Conservation (phyloP, 2,329 filamentous ascomycete genomes). For the Fusarium irregulare region DNA sequence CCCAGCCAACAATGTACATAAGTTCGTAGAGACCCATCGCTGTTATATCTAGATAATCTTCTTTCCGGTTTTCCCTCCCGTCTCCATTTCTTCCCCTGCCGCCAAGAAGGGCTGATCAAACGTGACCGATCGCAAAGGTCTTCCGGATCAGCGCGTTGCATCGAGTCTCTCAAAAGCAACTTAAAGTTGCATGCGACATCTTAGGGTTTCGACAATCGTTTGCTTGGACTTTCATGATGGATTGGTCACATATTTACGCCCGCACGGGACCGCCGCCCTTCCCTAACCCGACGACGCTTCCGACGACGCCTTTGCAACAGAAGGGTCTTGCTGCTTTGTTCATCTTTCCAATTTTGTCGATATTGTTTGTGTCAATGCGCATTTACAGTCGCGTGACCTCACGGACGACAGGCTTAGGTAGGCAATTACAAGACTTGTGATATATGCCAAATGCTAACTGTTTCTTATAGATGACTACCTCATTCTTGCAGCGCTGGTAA, state of each 20-base stretch:
- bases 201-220: neutral
- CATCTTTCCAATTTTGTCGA: slow-evolving; percentile 48
- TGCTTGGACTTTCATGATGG: slow-evolving; percentile 4
- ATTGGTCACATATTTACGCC: slow-evolving; percentile 9
- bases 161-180: neutral
- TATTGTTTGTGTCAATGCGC: slow-evolving; percentile 44
- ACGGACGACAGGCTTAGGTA: slow-evolving; percentile 44
- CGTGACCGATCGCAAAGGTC: neutral
- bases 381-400: slow-evolving; percentile 46
- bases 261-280: slow-evolving; percentile 36
- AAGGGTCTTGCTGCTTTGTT: slow-evolving; percentile 48
- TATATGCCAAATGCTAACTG: neutral
- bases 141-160: slow-evolving; percentile 20
- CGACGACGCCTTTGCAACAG: slow-evolving; percentile 49
- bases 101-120: slow-evolving; percentile 15
- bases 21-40: neutral
- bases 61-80: neutral
- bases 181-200: neutral
- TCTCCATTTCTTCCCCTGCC: neutral
- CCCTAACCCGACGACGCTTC: slow-evolving; percentile 46
- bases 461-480: slow-evolving; percentile 28
- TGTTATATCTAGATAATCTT: neutral
- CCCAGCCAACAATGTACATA: slow-evolving; percentile 17
- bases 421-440: neutral
- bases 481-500: slow-evolving; percentile 24